Conservation (phyloP, 2,329 filamentous ascomycete genomes). For the Colletotrichum spaethianum region DNA sequence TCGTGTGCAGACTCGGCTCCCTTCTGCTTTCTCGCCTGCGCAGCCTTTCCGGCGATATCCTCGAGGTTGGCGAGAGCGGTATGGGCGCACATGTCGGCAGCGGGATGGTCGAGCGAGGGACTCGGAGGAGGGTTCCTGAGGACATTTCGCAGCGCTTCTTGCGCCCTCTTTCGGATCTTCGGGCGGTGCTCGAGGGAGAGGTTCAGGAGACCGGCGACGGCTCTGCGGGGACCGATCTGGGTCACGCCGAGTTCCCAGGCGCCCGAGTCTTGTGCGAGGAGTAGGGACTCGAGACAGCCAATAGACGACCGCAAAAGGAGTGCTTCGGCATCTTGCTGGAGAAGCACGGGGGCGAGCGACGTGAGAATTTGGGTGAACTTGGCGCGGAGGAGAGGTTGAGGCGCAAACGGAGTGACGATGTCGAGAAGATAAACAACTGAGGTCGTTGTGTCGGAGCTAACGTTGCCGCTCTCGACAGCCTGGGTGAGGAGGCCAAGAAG, state of each 20-base stretch:
- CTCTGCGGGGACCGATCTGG: conserved; percentile 87
- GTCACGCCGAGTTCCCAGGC: conserved; percentile 90
- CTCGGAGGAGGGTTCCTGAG: conserved; percentile 90
- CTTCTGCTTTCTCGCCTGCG: conserved; percentile 74
- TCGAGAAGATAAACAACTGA: conserved; percentile 97
- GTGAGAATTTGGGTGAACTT: conserved; percentile 96
- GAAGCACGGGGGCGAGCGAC: conserved; percentile 86
- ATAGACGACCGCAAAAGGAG: conserved; percentile 89
- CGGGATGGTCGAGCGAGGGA: conserved; percentile 93
- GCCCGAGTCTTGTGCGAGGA: conserved; percentile 88
- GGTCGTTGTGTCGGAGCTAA: conserved; percentile 86
- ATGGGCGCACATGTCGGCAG: conserved; percentile 95
- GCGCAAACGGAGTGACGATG: conserved; percentile 87
- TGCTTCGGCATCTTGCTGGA: conserved; percentile 85
- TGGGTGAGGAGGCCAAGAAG: conserved; percentile 89
- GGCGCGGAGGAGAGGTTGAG: conserved; percentile 87
- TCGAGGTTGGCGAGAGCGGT: conserved; percentile 86
- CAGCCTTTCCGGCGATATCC: conserved; percentile 77
- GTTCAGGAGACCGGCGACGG: conserved; percentile 87
- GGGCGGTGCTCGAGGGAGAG: conserved; percentile 89
- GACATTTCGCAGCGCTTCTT: conserved; percentile 88
- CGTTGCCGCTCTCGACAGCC: conserved; percentile 76
- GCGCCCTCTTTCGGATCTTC: conserved; percentile 93
- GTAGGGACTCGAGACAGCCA: conserved; percentile 91
- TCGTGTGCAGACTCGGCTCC: conserved; percentile 75